phyloP scores from a whole-genome alignment of 176 grass and related monocot genomes.

The Musa acuminata region DNA sequence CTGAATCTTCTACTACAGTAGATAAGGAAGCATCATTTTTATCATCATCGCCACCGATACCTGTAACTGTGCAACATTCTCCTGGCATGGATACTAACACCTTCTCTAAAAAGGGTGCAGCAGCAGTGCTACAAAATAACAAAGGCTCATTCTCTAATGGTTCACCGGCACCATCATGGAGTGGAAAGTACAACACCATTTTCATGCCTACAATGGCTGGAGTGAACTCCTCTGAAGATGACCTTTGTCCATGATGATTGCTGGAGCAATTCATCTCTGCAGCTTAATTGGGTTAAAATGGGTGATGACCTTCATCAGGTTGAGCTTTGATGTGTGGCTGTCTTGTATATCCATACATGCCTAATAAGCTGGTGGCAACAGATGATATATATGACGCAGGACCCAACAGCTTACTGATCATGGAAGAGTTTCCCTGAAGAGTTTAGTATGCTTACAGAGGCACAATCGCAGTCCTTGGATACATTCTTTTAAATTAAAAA shows the following conservation, averaged over 20 bases:
- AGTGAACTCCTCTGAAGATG: conserved; percentile 14
- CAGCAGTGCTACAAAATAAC: conserved; percentile 20
- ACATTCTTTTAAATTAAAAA: no score
- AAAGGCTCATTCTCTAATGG: conserved; percentile 27
- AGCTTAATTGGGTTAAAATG: no score
- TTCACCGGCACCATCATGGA: conserved; percentile 73
- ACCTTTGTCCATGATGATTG: conserved; percentile 4
- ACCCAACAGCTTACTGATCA: no score
- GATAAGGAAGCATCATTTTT: conserved; percentile 42
- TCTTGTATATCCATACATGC: no score
- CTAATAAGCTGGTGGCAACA: no score
- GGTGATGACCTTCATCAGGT: no score
- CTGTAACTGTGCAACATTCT: conserved; percentile 54
- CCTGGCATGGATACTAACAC: conserved; percentile 61
- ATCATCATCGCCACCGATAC: conserved; percentile 15
- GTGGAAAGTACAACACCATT: conserved; percentile 52
- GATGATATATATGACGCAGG: background rate
- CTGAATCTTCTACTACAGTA: conserved; percentile 37
- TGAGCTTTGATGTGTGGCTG: no score
- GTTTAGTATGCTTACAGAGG: no score
- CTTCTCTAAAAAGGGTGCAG: conserved; percentile 17
- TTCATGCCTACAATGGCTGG: conserved; percentile 15
- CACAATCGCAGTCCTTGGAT: no score
- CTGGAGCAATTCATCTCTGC: conserved; percentile 29
- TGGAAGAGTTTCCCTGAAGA: no score